Conservation (phyloP, 352 stramenopile genomes). For the Phytophthora agathidicida region DNA sequence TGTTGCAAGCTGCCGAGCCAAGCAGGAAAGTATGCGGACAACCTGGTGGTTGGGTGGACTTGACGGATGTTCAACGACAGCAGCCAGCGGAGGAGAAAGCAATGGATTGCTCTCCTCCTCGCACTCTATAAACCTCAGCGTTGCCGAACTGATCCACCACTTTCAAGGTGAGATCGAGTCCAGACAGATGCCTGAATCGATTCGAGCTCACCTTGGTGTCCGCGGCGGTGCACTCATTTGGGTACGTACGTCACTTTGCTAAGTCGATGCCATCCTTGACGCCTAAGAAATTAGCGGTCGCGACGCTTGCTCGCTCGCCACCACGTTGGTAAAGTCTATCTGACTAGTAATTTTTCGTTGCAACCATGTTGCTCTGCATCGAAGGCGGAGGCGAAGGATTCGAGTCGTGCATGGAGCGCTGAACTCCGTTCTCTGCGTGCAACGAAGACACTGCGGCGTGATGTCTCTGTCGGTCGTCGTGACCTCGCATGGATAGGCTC, state of each 20-base stretch:
- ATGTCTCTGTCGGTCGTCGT: conserved; percentile 23
- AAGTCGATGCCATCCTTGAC: conserved; percentile 12
- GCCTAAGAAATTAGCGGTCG: conserved; percentile 32
- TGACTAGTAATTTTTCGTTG: not conserved
- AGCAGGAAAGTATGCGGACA: not conserved
- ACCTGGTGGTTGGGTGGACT: not conserved
- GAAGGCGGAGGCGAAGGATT: not conserved
- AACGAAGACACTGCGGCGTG: conserved; percentile 6
- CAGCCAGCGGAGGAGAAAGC: not conserved
- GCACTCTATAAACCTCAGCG: not conserved
- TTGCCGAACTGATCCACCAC: not conserved
- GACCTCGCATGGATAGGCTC: conserved; percentile 31
- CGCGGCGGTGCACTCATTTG: conserved; percentile 8
- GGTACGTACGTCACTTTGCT: conserved; percentile 27
- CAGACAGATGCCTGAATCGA: conserved; percentile 7
- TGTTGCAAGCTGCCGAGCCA: too few relatives aligned
- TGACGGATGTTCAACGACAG: conserved; percentile 10
- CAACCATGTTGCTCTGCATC: conserved; percentile 5
- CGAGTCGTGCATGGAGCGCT: conserved; percentile 13
- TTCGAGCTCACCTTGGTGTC: conserved; percentile 3
- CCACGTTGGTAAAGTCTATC: not conserved
- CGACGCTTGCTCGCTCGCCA: conserved; percentile 4
- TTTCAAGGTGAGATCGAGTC: conserved; percentile 5
- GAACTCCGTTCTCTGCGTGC: conserved; percentile 14
- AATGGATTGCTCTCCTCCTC: not conserved